phyloP scores from a whole-genome alignment of 2,329 filamentous ascomycete species.

The Mycogone perniciosa region DNA sequence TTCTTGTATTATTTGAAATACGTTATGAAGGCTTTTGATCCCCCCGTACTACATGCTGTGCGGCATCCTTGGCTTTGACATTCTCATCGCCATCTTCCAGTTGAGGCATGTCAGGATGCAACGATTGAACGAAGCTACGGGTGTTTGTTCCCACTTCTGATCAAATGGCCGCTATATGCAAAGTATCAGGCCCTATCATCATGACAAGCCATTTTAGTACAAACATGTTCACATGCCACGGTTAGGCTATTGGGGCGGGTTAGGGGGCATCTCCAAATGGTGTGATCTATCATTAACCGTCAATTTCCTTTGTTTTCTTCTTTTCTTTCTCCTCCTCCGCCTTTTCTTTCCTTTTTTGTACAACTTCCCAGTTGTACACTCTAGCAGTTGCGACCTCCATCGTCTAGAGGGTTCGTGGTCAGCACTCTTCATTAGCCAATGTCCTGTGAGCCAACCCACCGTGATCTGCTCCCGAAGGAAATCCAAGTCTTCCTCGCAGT shows the following conservation, averaged over 20 bases:
- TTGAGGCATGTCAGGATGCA: too few species aligned
- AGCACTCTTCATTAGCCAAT: neutral
- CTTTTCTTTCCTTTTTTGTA: slow-evolving; percentile 89
- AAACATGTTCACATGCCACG: slow-evolving; percentile 9
- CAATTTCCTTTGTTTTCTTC: slow-evolving; percentile 34
- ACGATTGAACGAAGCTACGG: too few species aligned
- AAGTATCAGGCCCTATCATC: too few species aligned
- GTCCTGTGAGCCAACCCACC: slow-evolving; percentile 42
- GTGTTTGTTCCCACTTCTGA: too few species aligned
- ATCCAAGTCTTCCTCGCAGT: slow-evolving; percentile 93
- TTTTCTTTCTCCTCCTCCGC: slow-evolving; percentile 49
- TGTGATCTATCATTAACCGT: slow-evolving; percentile 13
- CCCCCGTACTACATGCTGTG: too few species aligned
- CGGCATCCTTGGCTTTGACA: too few species aligned
- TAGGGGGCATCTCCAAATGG: neutral
- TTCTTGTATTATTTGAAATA: too few species aligned
- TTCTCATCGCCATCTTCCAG: too few species aligned
- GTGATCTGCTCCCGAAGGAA: slow-evolving; percentile 96
- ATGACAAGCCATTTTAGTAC: neutral
- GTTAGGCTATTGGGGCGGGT: neutral
- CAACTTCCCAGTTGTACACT: slow-evolving; percentile 99
- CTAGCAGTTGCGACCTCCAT: slow-evolving; percentile 93
- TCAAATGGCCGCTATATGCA: too few species aligned
- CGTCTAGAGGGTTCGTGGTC: slow-evolving; percentile 49
- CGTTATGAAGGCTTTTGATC: too few species aligned